Conservation (phyloP, 352 stramenopile species). For the Phytophthora palmivora region DNA sequence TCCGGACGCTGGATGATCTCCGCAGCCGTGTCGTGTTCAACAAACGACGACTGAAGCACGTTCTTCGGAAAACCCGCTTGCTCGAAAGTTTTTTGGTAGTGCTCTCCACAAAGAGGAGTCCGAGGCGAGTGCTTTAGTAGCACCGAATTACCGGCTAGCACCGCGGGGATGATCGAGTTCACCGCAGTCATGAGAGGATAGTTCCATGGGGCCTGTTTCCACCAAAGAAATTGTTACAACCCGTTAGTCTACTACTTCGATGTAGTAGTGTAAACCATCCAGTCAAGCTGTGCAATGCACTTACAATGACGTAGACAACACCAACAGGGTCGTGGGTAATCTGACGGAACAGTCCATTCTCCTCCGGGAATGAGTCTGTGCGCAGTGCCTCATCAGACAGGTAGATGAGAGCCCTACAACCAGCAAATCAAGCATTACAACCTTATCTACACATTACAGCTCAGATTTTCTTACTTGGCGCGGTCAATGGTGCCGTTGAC, state of each 20-base stretch:
- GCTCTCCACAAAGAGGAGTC: conserved; percentile 77
- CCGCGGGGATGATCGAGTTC: conserved; percentile 86
- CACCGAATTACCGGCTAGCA: conserved; percentile 83
- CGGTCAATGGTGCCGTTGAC: conserved; percentile 75
- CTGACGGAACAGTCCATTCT: conserved; percentile 75
- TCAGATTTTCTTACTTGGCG: conserved; percentile 48
- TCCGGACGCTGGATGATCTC: conserved; percentile 74
- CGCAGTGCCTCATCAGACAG: conserved; percentile 71
- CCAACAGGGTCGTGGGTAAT: conserved; percentile 87
- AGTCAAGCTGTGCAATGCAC: conserved; percentile 5
- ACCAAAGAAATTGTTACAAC: background rate
- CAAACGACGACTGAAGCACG: conserved; percentile 71
- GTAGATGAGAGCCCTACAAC: conserved; percentile 65
- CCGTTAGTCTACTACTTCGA: conserved; percentile 11
- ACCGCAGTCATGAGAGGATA: conserved; percentile 89
- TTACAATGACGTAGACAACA: conserved; percentile 85
- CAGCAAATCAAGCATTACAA: conserved; percentile 1
- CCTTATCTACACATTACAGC: too few species aligned
- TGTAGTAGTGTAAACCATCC: background rate
- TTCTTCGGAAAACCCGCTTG: conserved; percentile 71
- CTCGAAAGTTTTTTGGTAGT: conserved; percentile 79
- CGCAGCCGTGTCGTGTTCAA: conserved; percentile 68
- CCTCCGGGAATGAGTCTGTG: conserved; percentile 65
- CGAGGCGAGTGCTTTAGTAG: conserved; percentile 84
- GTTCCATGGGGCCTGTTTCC: conserved; percentile 76